Evolutionary conservation across 2,329 filamentous ascomycete genomes (phyloP).

Genomic region (Lomentospora prolificans): DNA sequence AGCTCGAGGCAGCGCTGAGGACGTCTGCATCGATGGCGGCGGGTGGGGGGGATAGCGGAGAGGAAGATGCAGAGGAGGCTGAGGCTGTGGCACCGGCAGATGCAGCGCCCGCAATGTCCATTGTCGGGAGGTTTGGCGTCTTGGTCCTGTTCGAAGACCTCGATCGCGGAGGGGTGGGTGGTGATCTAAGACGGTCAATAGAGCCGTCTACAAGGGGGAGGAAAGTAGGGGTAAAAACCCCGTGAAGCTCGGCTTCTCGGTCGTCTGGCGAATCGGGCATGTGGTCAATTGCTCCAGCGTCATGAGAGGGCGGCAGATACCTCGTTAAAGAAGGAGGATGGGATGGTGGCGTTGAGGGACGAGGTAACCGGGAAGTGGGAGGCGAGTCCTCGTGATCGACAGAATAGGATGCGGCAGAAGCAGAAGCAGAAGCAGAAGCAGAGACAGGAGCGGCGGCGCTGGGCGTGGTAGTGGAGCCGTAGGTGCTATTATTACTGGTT

Average conservation of each 20-base stretch:
- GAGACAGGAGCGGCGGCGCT: slow-evolving; percentile 3
- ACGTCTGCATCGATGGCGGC: background rate
- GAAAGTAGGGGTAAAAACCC: slow-evolving; percentile 53
- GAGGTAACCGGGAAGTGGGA: slow-evolving; percentile 8
- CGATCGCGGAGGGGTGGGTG: slow-evolving; percentile 10
- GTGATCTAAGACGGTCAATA: slow-evolving; percentile 16
- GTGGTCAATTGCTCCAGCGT: slow-evolving; percentile 11
- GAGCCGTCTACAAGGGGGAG: slow-evolving; percentile 49
- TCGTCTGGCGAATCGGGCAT: slow-evolving; percentile 23
- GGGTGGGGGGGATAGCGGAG: slow-evolving; percentile 2
- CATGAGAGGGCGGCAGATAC: background rate
- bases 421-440: background rate
- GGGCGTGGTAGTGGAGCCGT: slow-evolving; percentile 16
- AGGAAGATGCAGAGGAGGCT: background rate
- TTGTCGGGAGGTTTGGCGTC: background rate
- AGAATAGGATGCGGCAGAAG: slow-evolving; percentile 1
- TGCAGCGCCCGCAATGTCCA: slow-evolving; percentile 1
- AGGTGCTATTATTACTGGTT: slow-evolving; percentile 15
- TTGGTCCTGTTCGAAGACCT: slow-evolving; percentile 1
- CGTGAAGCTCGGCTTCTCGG: slow-evolving; percentile 35
- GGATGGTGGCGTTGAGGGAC: slow-evolving; percentile 7
- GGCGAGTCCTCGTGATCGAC: slow-evolving; percentile 16
- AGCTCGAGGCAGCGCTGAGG: background rate
- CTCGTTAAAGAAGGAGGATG: background rate
- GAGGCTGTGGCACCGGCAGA: slow-evolving; percentile 6